Conservation (phyloP, 768 basidiomycete genomes). For the Serendipita sp. region DNA sequence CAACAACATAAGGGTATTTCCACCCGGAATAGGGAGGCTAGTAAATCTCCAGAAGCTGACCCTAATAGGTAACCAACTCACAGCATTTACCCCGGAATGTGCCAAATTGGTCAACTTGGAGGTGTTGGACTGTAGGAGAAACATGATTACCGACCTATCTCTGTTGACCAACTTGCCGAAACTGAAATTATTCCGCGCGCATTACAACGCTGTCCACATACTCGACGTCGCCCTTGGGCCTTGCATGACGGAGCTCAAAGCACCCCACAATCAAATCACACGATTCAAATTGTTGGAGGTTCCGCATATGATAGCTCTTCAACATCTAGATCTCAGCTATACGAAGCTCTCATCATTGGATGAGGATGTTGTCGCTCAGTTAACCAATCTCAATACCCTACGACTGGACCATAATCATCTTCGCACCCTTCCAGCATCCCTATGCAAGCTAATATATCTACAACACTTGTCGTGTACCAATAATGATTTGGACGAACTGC, state of each 20-base stretch:
- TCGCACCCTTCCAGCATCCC: slow-evolving; percentile 62
- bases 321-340: slow-evolving; percentile 68
- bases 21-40: slow-evolving; percentile 61
- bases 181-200: slow-evolving; percentile 52
- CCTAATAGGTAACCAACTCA: slow-evolving; percentile 74
- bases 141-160: slow-evolving; percentile 61
- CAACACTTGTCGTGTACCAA: slow-evolving; percentile 74
- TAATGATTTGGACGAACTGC: slow-evolving; percentile 67
- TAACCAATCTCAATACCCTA: slow-evolving; percentile 53
- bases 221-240: slow-evolving; percentile 66
- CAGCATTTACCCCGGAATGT: slow-evolving; percentile 49
- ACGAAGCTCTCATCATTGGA: slow-evolving; percentile 77
- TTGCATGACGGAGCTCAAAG: slow-evolving; percentile 46
- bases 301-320: slow-evolving; percentile 38
- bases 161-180: slow-evolving; percentile 51
- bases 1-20: slow-evolving; percentile 71
- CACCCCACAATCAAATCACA: slow-evolving; percentile 81
- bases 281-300: slow-evolving; percentile 42
- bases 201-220: slow-evolving; percentile 68
- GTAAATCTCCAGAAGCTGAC: slow-evolving; percentile 50
- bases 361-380: slow-evolving; percentile 50
- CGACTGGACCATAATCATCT: slow-evolving; percentile 79
- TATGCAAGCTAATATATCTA: slow-evolving; percentile 59
- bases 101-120: slow-evolving; percentile 39
- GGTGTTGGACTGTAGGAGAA: slow-evolving; percentile 72